Evolutionary conservation across 2,329 filamentous ascomycete genomes (phyloP).

Genomic region (Aspergillus novofumigatus): DNA sequence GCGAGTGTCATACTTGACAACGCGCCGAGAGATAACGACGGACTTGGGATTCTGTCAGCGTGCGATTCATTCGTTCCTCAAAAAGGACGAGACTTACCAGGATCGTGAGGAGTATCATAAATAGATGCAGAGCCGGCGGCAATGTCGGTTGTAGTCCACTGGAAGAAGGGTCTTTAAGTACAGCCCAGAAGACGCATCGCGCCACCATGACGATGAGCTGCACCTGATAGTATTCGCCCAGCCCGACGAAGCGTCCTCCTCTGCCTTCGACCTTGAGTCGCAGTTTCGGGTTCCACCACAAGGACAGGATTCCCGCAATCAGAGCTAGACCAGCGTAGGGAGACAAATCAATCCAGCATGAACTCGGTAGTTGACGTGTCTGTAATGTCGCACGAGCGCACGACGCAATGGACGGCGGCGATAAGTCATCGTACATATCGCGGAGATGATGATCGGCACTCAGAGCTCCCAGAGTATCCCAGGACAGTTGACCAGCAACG

Average conservation of each 20-base stretch:
- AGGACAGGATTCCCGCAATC: slow-evolving; percentile 39
- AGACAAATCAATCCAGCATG: slow-evolving; percentile 28
- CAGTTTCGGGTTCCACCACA: slow-evolving; percentile 50
- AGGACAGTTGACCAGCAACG: slow-evolving; percentile 40
- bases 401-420: slow-evolving; percentile 17
- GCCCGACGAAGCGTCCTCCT: slow-evolving; percentile 38
- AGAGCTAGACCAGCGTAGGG: slow-evolving; percentile 37
- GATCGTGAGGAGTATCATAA: slow-evolving; percentile 38
- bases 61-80: background rate
- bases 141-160: slow-evolving; percentile 28
- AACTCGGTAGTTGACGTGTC: slow-evolving; percentile 18
- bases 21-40: slow-evolving; percentile 32
- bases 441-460: slow-evolving; percentile 13
- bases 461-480: slow-evolving; percentile 37
- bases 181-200: slow-evolving; percentile 43
- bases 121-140: slow-evolving; percentile 34
- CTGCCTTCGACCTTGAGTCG: slow-evolving; percentile 41
- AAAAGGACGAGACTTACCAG: slow-evolving; percentile 25
- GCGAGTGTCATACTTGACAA: slow-evolving; percentile 38
- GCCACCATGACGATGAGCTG: slow-evolving; percentile 44
- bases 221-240: slow-evolving; percentile 44
- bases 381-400: slow-evolving; percentile 19
- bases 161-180: slow-evolving; percentile 37
- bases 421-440: slow-evolving; percentile 8
- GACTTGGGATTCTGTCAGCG: slow-evolving; percentile 29